phyloP scores from a whole-genome alignment of 2,329 filamentous ascomycete species.

The Cercospora sp. region DNA sequence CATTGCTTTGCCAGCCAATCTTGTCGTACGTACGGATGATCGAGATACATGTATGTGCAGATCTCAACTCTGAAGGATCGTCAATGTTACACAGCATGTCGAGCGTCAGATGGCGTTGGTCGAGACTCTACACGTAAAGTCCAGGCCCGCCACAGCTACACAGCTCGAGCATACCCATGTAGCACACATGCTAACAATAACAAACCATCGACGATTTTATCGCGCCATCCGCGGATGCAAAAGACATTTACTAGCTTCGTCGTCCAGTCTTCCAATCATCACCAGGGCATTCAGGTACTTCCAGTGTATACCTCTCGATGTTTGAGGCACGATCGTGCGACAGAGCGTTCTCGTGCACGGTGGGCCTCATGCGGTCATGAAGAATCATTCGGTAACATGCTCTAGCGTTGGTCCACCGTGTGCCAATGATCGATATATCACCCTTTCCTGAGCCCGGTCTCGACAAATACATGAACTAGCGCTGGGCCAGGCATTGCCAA shows the following conservation, averaged over 20 bases:
- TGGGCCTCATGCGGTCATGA: conserved; percentile 4
- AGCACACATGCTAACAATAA: background rate
- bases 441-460: background rate
- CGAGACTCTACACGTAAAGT: background rate
- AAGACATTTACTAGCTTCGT: conserved; percentile 7
- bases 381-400: conserved; percentile 5
- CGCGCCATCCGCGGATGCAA: conserved; percentile 3
- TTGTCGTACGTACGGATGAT: too few relatives aligned
- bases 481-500: background rate
- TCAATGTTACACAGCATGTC: background rate
- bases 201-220: conserved; percentile 8
- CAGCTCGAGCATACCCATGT: conserved; percentile 9
- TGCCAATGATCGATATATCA: background rate
- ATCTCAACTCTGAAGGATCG: background rate
- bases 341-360: background rate
- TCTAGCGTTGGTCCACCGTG: background rate
- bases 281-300: background rate
- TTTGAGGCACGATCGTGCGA: background rate
- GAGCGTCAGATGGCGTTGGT: background rate
- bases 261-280: conserved; percentile 6
- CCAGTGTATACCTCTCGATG: background rate
- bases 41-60: too few relatives aligned
- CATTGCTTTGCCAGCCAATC: too few relatives aligned
- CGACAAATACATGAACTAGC: background rate
- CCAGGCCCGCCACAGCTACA: background rate